phyloP scores from a whole-genome alignment of 148 eudicot species.

The Polygonum aviculare region DNA sequence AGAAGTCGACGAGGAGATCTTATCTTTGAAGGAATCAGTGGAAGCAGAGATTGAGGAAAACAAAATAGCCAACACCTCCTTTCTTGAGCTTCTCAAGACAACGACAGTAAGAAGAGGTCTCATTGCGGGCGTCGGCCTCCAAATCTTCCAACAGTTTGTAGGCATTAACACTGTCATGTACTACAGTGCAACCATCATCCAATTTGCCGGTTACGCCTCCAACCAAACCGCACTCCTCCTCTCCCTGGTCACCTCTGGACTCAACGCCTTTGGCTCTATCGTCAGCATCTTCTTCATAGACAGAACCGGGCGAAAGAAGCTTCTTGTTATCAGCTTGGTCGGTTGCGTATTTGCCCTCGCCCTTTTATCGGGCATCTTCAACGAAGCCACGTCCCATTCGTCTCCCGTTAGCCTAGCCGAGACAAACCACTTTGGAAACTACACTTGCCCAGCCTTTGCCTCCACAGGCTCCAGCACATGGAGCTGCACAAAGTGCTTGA shows the following conservation, averaged over 20 bases:
- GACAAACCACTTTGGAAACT: conserved; percentile 22
- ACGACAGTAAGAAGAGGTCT: conserved; percentile 43
- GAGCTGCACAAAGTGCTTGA: conserved; percentile 46
- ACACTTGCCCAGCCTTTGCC: conserved; percentile 27
- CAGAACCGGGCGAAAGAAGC: conserved; percentile 50
- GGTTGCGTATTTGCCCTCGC: conserved; percentile 43
- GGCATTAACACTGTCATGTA: conserved; percentile 74
- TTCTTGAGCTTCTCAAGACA: conserved; percentile 24
- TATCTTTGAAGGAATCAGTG: conserved; percentile 41
- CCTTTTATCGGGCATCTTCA: conserved; percentile 32
- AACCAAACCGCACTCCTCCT: conserved; percentile 58
- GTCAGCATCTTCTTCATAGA: conserved; percentile 60
- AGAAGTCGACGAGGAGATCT: conserved; percentile 40
- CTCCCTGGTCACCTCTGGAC: conserved; percentile 54
- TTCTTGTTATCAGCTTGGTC: conserved; percentile 35
- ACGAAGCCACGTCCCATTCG: conserved; percentile 31
- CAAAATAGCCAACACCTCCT: conserved; percentile 8
- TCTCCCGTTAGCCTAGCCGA: conserved; percentile 32
- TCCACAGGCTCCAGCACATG: conserved; percentile 14
- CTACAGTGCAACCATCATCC: conserved; percentile 60
- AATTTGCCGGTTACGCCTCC: conserved; percentile 49
- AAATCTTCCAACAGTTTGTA: conserved; percentile 57
- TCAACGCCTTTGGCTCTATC: conserved; percentile 50
- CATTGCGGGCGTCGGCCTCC: conserved; percentile 49
- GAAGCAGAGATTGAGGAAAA: conserved; percentile 35